Conservation (phyloP, 768 basidiomycete genomes). For the Lentinula guzmanii region DNA sequence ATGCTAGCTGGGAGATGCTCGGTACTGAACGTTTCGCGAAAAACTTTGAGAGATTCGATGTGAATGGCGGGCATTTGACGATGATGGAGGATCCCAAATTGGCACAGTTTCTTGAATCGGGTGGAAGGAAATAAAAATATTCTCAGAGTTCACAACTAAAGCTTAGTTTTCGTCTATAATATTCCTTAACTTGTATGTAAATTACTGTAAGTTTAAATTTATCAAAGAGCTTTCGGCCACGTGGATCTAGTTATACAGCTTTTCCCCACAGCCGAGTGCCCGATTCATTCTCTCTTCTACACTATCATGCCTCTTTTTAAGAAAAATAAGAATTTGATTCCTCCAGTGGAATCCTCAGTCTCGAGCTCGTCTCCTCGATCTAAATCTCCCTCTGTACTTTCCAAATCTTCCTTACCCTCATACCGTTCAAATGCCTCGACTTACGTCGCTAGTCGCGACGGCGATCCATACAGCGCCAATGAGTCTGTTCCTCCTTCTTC, state of each 20-base stretch:
- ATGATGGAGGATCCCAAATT: conserved; percentile 3
- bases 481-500: background rate
- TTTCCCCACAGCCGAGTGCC: background rate
- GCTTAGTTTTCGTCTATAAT: too few species aligned
- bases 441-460: conserved; percentile 67
- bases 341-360: conserved; percentile 45
- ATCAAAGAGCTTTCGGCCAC: background rate
- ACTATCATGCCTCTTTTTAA: conserved; percentile 60
- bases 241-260: background rate
- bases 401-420: conserved; percentile 32
- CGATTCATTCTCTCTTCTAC: background rate
- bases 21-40: background rate
- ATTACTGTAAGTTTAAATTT: too few species aligned
- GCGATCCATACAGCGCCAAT: conserved; percentile 15
- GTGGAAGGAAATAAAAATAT: background rate
- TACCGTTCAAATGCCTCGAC: conserved; percentile 51
- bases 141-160: background rate
- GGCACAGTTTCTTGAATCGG: background rate
- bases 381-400: conserved; percentile 24
- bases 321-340: conserved; percentile 60
- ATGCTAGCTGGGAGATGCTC: background rate
- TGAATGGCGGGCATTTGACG: conserved; percentile 1
- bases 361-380: conserved; percentile 18
- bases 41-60: conserved; percentile 2
- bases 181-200: too few species aligned